These are phyloP conservation scores for Tylopilus plumbeoviolaceoides DNA, from an alignment of 768 basidiomycete species.

Conservation along the genomic window DNA sequence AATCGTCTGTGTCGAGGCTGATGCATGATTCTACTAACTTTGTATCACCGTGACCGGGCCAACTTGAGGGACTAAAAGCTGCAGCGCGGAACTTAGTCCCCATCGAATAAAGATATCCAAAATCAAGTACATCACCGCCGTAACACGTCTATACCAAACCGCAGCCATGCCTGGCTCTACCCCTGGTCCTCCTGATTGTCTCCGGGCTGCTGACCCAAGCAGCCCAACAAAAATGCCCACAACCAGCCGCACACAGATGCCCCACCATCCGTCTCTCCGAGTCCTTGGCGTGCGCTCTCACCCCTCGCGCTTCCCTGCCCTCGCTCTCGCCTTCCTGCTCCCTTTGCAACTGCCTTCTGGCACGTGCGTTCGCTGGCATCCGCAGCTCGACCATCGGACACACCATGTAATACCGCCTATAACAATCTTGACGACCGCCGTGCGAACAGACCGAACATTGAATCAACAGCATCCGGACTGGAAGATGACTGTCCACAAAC, in stretches of 20 bases:
- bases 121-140: background rate
- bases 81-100: no score
- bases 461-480: slow-evolving; percentile 66
- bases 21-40: no score
- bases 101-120: background rate
- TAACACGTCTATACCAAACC: background rate
- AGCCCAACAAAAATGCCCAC: slow-evolving; percentile 80
- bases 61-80: no score
- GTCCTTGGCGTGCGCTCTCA: background rate
- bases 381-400: slow-evolving; percentile 51
- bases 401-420: slow-evolving; percentile 59
- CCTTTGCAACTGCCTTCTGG: slow-evolving; percentile 22
- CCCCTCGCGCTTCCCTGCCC: slow-evolving; percentile 6
- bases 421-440: slow-evolving; percentile 80
- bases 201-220: slow-evolving; percentile 21
- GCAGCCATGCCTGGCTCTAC: background rate
- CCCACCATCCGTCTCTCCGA: slow-evolving; percentile 33
- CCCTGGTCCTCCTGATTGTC: slow-evolving; percentile 1
- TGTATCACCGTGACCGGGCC: no score
- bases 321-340: slow-evolving; percentile 14
- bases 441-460: slow-evolving; percentile 75
- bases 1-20: slow-evolving; percentile 37
- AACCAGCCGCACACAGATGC: slow-evolving; percentile 74
- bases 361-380: slow-evolving; percentile 11
- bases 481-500: slow-evolving; percentile 54